Conservation (phyloP, 2,329 filamentous ascomycete genomes). For the Tolypocladium inflatum region DNA sequence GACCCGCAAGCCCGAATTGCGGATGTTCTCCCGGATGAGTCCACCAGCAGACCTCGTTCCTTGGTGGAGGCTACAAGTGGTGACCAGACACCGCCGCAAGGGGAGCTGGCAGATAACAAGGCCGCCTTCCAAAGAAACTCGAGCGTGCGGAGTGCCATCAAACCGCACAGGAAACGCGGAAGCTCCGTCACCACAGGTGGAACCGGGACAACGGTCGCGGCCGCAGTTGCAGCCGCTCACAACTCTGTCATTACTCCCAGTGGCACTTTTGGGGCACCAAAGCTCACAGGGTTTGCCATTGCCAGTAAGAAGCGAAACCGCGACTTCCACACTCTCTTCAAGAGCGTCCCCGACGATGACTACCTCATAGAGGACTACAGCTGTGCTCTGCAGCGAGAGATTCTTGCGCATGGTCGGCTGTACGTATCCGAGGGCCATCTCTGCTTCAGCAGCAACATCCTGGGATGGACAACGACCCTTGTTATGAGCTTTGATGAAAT, state of each 20-base stretch:
- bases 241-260: constrained; percentile 58
- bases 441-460: constrained; percentile 97
- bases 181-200: constrained; percentile 64
- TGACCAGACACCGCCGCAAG: constrained; percentile 54
- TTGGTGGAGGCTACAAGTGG: constrained; percentile 38
- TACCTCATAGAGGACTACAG: constrained; percentile 98
- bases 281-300: constrained; percentile 89
- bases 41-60: constrained; percentile 35
- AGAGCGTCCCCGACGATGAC: constrained; percentile 95
- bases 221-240: constrained; percentile 62
- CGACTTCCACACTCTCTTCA: constrained; percentile 88
- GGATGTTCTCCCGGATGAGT: constrained; percentile 22
- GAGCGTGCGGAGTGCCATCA: constrained; percentile 56
- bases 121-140: constrained; percentile 50
- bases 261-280: constrained; percentile 51
- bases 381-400: constrained; percentile 90
- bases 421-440: constrained; percentile 97
- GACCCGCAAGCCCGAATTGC: constrained; percentile 24
- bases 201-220: constrained; percentile 46
- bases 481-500: constrained; percentile 99
- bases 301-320: constrained; percentile 93
- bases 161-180: constrained; percentile 63
- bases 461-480: constrained; percentile 94
- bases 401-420: constrained; percentile 82
- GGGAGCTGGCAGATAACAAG: constrained; percentile 57